Evolutionary conservation across 768 basidiomycete genomes (phyloP).

Genomic region (Imleria badia): DNA sequence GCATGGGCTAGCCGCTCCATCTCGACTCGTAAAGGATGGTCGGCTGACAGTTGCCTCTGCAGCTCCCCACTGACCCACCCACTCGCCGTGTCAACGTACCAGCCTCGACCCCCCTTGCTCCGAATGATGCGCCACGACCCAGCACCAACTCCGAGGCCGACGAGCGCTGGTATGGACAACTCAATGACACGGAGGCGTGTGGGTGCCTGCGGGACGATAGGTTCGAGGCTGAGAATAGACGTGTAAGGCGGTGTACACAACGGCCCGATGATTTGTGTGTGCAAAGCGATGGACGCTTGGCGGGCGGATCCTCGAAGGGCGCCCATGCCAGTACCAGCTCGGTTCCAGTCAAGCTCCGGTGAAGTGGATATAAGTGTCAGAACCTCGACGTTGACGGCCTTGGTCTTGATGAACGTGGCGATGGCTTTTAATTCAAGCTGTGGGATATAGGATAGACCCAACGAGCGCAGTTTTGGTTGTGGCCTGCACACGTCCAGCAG

Average conservation of each 20-base stretch:
- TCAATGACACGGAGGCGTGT: constrained; percentile 88
- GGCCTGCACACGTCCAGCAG: constrained; percentile 50
- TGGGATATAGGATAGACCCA: constrained; percentile 88
- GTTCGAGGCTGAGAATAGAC: constrained; percentile 46
- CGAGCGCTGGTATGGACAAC: constrained; percentile 68
- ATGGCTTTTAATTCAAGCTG: constrained; percentile 63
- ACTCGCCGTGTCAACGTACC: constrained; percentile 90
- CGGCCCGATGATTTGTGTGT: constrained; percentile 75
- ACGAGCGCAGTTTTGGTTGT: constrained; percentile 76
- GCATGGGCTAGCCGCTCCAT: constrained; percentile 72
- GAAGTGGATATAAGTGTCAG: constrained; percentile 78
- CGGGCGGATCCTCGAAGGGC: constrained; percentile 46
- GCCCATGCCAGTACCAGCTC: constrained; percentile 30
- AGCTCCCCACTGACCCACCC: constrained; percentile 68
- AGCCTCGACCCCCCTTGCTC: constrained; percentile 91
- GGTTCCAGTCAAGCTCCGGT: constrained; percentile 66
- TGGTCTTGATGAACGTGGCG: constrained; percentile 62
- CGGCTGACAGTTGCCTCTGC: constrained; percentile 53
- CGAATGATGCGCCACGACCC: constrained; percentile 87
- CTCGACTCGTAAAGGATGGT: constrained; percentile 70
- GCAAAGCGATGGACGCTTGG: constrained; percentile 73
- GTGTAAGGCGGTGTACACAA: constrained; percentile 78
- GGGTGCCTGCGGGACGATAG: constrained; percentile 39
- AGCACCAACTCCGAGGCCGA: constrained; percentile 72
- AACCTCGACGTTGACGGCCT: constrained; percentile 79